Evolutionary conservation across 2,329 filamentous ascomycete species (phyloP).

Genomic region (Botrytis sinoallii): DNA sequence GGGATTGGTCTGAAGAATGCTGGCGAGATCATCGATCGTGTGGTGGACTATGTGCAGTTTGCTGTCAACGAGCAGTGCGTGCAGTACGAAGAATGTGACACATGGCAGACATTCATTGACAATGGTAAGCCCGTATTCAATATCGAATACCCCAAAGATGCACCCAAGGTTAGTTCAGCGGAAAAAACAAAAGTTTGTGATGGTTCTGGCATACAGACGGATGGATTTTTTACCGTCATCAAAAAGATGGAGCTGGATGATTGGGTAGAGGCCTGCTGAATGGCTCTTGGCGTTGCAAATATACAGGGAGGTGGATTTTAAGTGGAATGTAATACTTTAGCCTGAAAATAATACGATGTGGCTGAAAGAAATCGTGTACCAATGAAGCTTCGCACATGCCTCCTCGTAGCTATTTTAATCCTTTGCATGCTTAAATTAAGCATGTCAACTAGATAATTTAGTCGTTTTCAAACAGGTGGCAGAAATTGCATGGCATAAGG

Average conservation of each 20-base stretch:
- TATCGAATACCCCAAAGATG: conserved; percentile 62
- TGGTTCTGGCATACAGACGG: neutral
- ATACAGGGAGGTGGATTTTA: neutral
- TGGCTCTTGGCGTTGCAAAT: neutral
- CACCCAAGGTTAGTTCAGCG: conserved; percentile 11
- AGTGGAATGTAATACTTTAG: neutral
- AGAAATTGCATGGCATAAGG: neutral
- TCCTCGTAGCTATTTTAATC: neutral
- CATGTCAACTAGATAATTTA: neutral
- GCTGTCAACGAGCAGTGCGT: conserved; percentile 60
- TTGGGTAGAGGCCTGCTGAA: conserved; percentile 23
- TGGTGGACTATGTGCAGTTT: conserved; percentile 22
- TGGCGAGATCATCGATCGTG: conserved; percentile 46
- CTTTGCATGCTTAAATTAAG: neutral
- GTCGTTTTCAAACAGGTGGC: neutral
- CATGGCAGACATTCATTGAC: conserved; percentile 55
- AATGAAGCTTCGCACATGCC: neutral
- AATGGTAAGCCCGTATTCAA: conserved; percentile 68
- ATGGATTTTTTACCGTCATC: conserved; percentile 23
- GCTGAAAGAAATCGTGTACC: conserved; percentile 7
- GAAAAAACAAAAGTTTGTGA: conserved; percentile 14
- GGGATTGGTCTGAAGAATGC: conserved; percentile 69
- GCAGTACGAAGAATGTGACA: conserved; percentile 57
- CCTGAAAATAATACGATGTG: conserved; percentile 15
- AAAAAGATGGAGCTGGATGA: conserved; percentile 24